Evolutionary conservation across 768 basidiomycete genomes (phyloP).

Genomic region (Amanita muscaria): DNA sequence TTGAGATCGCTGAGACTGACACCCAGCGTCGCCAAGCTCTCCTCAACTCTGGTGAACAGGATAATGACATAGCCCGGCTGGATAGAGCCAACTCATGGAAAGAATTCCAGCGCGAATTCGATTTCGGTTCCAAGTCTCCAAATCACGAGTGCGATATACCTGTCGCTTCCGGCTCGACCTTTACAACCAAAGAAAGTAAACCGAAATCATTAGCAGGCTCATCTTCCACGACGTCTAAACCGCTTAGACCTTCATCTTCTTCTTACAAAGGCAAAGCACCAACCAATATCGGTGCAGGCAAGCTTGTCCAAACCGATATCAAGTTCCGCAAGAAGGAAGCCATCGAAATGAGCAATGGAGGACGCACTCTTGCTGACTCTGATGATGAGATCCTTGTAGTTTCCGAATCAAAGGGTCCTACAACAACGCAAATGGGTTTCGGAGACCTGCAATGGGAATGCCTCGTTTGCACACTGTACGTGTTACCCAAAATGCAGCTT

Average conservation of each 20-base stretch:
- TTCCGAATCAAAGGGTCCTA: slow-evolving; percentile 2
- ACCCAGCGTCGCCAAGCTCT: slow-evolving; percentile 43
- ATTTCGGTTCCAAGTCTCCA: slow-evolving; percentile 23
- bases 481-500: neutral
- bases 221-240: slow-evolving; percentile 1
- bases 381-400: slow-evolving; percentile 8
- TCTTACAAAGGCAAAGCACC: neutral
- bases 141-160: slow-evolving; percentile 20
- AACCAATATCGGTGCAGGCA: slow-evolving; percentile 20
- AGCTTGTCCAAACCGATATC: slow-evolving; percentile 36
- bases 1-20: slow-evolving; percentile 33
- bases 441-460: slow-evolving; percentile 39
- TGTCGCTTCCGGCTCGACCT: slow-evolving; percentile 26
- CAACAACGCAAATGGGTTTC: neutral
- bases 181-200: slow-evolving; percentile 15
- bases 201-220: slow-evolving; percentile 1
- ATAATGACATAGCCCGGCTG: slow-evolving; percentile 31
- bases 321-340: slow-evolving; percentile 35
- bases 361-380: slow-evolving; percentile 16
- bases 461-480: slow-evolving; percentile 58
- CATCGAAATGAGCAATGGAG: slow-evolving; percentile 31
- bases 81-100: slow-evolving; percentile 25
- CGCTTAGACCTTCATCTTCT: slow-evolving; percentile 1
- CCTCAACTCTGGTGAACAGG: slow-evolving; percentile 33
- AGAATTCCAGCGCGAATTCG: slow-evolving; percentile 44